These are phyloP conservation scores for Pleurotus sapidus DNA, from an alignment of 768 basidiomycete species.

Conservation along the genomic window DNA sequence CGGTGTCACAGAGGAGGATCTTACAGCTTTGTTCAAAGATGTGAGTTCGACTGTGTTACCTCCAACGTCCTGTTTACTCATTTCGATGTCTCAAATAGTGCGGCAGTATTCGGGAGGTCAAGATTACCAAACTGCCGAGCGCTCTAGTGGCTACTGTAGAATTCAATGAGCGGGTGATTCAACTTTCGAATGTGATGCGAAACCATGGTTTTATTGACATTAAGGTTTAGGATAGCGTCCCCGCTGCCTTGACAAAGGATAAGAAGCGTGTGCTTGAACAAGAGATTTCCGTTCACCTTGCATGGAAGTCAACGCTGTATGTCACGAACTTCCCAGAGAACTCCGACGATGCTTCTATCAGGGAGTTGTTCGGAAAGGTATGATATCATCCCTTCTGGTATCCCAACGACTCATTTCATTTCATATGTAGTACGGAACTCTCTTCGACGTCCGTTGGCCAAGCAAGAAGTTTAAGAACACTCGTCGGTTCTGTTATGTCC, in stretches of 20 bases:
- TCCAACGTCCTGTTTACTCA: not conserved
- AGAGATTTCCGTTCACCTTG: slow-evolving; percentile 84
- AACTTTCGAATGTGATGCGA: not conserved
- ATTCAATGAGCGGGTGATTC: slow-evolving; percentile 63
- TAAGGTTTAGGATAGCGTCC: slow-evolving; percentile 64
- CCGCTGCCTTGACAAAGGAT: slow-evolving; percentile 89
- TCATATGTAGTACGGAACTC: slow-evolving; percentile 68
- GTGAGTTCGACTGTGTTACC: slow-evolving; percentile 36
- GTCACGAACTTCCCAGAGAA: slow-evolving; percentile 93
- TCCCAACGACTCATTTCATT: not conserved
- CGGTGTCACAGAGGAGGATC: slow-evolving; percentile 57
- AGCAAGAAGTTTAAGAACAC: slow-evolving; percentile 94
- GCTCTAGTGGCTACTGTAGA: slow-evolving; percentile 83
- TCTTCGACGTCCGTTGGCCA: slow-evolving; percentile 97
- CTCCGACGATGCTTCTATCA: slow-evolving; percentile 72
- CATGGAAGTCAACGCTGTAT: slow-evolving; percentile 93
- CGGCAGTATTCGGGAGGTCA: slow-evolving; percentile 82
- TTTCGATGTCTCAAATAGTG: slow-evolving; percentile 51
- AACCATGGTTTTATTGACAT: slow-evolving; percentile 5
- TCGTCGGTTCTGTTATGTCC: slow-evolving; percentile 92
- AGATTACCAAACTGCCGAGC: slow-evolving; percentile 60
- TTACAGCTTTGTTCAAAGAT: slow-evolving; percentile 81
- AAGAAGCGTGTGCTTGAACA: slow-evolving; percentile 79
- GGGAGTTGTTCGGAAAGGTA: slow-evolving; percentile 79
- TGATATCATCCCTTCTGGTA: slow-evolving; percentile 12